These are phyloP conservation scores for Sequoia sempervirens DNA, from an alignment of 75 land plant genomes.

Conservation along the genomic window DNA sequence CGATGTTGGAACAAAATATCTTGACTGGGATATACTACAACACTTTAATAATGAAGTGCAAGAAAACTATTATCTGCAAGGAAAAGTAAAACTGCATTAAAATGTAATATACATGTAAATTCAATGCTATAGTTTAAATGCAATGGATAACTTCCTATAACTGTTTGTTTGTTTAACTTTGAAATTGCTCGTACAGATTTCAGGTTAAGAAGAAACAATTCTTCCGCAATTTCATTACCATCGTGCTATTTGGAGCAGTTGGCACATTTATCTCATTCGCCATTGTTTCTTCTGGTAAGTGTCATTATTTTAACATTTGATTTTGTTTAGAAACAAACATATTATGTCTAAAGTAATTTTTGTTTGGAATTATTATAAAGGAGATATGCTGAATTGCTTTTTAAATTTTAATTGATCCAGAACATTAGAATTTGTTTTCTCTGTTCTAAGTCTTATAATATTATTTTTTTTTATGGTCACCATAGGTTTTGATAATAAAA, in stretches of 20 bases:
- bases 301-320: constrained; percentile 2
- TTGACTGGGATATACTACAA: not conserved
- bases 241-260: constrained; percentile 34
- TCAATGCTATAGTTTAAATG: not conserved
- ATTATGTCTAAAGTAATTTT: not conserved
- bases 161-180: not conserved
- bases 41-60: not conserved
- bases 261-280: constrained; percentile 39
- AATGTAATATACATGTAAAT: not conserved
- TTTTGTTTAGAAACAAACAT: not conserved
- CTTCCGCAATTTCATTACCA: constrained; percentile 39
- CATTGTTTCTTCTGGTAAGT: constrained; percentile 32
- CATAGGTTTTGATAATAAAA: not conserved
- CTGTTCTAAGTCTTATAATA: not conserved
- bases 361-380: not conserved
- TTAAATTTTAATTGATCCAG: not conserved
- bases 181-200: constrained; percentile 17
- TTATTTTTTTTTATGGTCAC: not conserved
- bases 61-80: not conserved
- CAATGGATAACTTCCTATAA: not conserved
- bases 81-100: not conserved
- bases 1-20: not conserved
- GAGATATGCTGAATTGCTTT: not conserved
- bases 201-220: constrained; percentile 50
- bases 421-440: not conserved